Evolutionary conservation across 192 early-diverging fungal genomes (phyloP), one percentile per base, ranked within the genome.

Genomic region (Coemansia sp.): DNA sequence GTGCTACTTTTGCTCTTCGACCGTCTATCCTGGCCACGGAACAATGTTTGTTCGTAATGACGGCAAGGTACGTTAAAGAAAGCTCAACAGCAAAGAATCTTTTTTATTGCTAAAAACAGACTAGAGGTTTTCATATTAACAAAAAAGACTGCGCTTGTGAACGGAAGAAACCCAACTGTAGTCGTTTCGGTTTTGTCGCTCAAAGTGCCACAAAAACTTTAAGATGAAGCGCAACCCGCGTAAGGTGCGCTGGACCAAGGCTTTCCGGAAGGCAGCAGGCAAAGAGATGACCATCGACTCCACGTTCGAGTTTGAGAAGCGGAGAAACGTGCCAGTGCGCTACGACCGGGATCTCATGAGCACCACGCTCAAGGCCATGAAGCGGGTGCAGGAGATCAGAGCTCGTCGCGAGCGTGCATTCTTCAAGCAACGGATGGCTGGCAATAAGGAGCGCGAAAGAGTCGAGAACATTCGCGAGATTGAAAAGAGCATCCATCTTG

Each of bases 141-240:
- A 54, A 26, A 54, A 9, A 6, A 26, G 21, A 23, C 8, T 13
- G 9, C 19, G 8, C 13, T 54, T 15, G 9, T 54, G 52, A 26
- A 54, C 21, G 26, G 12, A 9, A 9, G 26, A 54, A 45, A 45
- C 32, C 32, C 32, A 45, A 45, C n/a, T 53, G n/a, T 86, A 95
- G 93, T 87, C 88, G 38, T 96, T 96, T 84, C 88, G 94, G 49
- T 97, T 94, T 79, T 99, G 98, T 76, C 89, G 95, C 72, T 98
- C 96, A 70, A 98, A 99, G 87, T 99, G 98, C 86, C 95, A 98
- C 91, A 95, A 93, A 77, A 98, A 96, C 86, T 99, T 99, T 86
- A 99, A 99, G 82, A 96, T 98, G 93, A 98, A 98, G 89, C 91
- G 98, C 49, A 98, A 98, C 87, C 98, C 98, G 42, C 89, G 98